Conservation (phyloP, 2,329 filamentous ascomycete genomes). For the Zymoseptoria tritici region DNA sequence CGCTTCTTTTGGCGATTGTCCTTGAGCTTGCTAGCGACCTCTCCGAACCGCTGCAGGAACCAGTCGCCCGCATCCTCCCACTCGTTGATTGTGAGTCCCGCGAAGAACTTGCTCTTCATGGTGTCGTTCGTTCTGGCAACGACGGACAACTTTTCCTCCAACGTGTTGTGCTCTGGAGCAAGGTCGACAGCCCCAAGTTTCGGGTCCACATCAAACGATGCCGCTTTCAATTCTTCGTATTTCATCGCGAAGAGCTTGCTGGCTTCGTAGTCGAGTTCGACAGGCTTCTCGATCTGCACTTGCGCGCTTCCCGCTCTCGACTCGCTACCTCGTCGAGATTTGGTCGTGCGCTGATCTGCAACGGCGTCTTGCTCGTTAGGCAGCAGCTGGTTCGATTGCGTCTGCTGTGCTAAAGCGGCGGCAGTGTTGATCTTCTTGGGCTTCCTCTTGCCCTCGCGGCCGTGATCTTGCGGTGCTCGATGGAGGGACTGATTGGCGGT, state of each 20-base stretch:
- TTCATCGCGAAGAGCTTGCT: conserved; percentile 21
- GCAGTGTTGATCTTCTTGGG: background rate
- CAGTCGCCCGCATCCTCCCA: conserved; percentile 58
- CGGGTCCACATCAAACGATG: conserved; percentile 24
- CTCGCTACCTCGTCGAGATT: background rate
- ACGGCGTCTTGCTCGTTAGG: conserved; percentile 9
- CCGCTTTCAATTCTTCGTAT: conserved; percentile 21
- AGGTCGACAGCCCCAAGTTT: conserved; percentile 1
- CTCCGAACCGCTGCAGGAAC: conserved; percentile 49
- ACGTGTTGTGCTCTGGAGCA: conserved; percentile 5
- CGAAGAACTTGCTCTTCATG: conserved; percentile 45
- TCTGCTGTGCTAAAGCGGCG: background rate
- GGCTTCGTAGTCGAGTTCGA: conserved; percentile 22
- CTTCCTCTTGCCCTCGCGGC: background rate
- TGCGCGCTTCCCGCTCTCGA: background rate
- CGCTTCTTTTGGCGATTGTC: conserved; percentile 48
- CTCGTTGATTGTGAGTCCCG: conserved; percentile 44
- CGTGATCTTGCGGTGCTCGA: background rate
- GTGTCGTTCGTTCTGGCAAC: conserved; percentile 9
- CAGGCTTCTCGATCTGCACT: background rate
- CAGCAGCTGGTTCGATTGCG: background rate
- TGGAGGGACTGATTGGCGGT: background rate
- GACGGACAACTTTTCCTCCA: conserved; percentile 18
- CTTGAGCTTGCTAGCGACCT: conserved; percentile 46
- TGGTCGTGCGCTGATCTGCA: background rate